phyloP scores from a whole-genome alignment of 192 early-diverging fungal species.

The Spinellus fusiger region DNA sequence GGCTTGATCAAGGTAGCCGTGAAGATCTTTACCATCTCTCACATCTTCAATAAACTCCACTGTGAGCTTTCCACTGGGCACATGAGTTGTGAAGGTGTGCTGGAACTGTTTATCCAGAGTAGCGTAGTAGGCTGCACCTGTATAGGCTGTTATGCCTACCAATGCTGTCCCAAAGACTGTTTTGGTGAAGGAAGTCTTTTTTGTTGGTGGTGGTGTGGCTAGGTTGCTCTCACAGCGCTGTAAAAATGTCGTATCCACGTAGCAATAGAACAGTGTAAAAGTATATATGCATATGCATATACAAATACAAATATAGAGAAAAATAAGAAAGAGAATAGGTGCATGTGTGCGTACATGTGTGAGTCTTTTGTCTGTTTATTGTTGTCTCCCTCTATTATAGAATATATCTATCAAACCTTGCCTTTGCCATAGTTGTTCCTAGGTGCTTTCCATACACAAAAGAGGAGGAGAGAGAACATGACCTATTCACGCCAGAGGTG shows the following conservation, averaged over 20 bases:
- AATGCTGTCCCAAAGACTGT: constrained; percentile 16
- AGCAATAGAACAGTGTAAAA: neutral
- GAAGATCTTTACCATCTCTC: constrained; percentile 38
- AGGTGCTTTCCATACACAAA: too few relatives aligned
- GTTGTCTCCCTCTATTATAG: too few relatives aligned
- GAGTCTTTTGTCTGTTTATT: too few relatives aligned
- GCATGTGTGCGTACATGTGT: too few relatives aligned
- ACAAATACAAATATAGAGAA: neutral
- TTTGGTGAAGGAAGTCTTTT: constrained; percentile 9
- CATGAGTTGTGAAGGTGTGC: constrained; percentile 46
- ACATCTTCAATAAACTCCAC: constrained; percentile 47
- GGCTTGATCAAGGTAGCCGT: constrained; percentile 16
- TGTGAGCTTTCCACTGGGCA: constrained; percentile 50
- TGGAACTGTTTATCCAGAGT: constrained; percentile 49
- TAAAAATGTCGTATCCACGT: neutral
- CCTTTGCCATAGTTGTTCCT: constrained; percentile 11
- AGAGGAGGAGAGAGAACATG: neutral
- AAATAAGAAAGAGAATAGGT: neutral
- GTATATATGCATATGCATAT: neutral
- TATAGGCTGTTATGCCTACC: constrained; percentile 33
- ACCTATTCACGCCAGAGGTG: constrained; percentile 9
- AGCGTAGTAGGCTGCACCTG: constrained; percentile 49
- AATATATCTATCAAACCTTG: neutral
- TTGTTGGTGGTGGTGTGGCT: neutral
- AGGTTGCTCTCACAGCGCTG: constrained; percentile 24